These are phyloP conservation scores for Phytopythium chamaehyphon DNA, from an alignment of 352 stramenopile species.

Conservation along the genomic window DNA sequence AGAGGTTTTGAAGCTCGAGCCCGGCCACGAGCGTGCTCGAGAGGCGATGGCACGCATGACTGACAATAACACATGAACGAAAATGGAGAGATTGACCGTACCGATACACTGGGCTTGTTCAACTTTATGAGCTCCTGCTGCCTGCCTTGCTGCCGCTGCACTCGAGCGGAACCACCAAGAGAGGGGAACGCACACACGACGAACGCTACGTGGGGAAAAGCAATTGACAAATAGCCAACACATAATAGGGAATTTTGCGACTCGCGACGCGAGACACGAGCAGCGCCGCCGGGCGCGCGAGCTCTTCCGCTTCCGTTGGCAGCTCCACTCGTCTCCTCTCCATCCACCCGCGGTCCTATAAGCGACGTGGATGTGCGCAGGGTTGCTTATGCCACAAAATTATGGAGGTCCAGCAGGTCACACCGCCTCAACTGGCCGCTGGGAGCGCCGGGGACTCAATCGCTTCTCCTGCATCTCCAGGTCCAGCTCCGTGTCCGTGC, in stretches of 20 bases:
- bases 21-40: conserved; percentile 27
- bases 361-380: neutral
- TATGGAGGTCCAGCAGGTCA: conserved; percentile 15
- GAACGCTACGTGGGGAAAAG: conserved; percentile 5
- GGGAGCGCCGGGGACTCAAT: conserved; percentile 16
- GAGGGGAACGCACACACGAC: neutral
- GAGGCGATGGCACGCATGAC: conserved; percentile 13
- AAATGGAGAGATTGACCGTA: neutral
- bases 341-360: neutral
- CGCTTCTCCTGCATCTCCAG: conserved; percentile 13
- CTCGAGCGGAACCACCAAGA: neutral
- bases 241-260: conserved; percentile 9
- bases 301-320: conserved; percentile 8
- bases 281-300: conserved; percentile 1
- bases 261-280: neutral
- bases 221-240: conserved; percentile 8
- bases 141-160: too few species aligned
- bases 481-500: conserved; percentile 28
- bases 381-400: neutral
- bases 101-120: neutral
- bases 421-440: conserved; percentile 40
- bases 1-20: conserved; percentile 31
- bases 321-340: neutral
- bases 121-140: conserved; percentile 1
- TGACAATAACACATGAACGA: neutral